Base-by-base conservation (phyloP, 345 rosid species). In the Murraya koenigii region DNA sequence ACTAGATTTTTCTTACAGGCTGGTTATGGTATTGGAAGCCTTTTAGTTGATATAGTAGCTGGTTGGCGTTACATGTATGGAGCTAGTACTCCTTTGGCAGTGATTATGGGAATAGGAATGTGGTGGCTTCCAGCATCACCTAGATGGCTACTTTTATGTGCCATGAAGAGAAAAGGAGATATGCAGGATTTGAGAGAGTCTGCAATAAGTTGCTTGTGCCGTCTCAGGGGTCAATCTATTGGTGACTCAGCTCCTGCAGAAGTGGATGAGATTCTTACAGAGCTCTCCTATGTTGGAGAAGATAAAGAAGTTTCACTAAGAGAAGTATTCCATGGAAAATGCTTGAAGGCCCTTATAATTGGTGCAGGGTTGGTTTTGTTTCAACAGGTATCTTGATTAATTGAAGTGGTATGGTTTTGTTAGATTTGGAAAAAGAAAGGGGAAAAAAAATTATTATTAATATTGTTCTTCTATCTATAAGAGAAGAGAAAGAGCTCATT, bases 21-120 rank as follows among this genome's bases (percentile, higher is more conserved):
- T 76, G 98, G 98, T 76, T 95, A 93, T 80, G 98, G 93, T 74
- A 81, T 92, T 7, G 98, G 98, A 72, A 93, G 98, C 78, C 93
- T 95, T 80, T 83, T 91, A 35, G 93, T 95, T 76, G 93, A 89
- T 75, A 71, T 71, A 35, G 78, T 78, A 28, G 85, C 91, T 77
- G 98, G 98, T 76, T 95, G 98, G 98, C 97, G 95, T 75, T 95
- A 93, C 85, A 95, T 95, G 93, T 95, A 89, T 82, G 97, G 82
- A 86, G 92, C 88, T 28, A 91, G 97, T 83, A 80, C 70, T 13
- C 97, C 94, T 80, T 77, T 95, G 80, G 89, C 98, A 61, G 75
- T 91, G 73, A 78, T 93, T 69, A 95, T 93, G 98, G 98, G 93
- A 86, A 82, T 90, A 72, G 98, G 98, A 71, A 90, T 93, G 91